Evolutionary conservation across 352 stramenopile genomes (phyloP).

Genomic region (Phytophthora sp.): DNA sequence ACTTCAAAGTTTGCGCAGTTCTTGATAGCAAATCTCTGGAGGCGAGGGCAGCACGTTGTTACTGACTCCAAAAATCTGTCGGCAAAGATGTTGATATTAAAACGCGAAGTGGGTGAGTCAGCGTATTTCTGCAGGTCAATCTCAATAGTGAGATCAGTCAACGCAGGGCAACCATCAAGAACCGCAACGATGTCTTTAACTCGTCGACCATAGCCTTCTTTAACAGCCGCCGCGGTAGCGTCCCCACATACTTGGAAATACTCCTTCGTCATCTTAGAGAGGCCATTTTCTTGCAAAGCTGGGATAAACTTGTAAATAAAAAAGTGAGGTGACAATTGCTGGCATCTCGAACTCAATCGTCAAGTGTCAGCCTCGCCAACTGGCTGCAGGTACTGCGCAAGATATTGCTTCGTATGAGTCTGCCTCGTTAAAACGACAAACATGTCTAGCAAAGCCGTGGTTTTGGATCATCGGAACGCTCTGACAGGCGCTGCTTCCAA

Average conservation of each 20-base stretch:
- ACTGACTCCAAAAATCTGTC: constrained; percentile 31
- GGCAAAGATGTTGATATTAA: constrained; percentile 31
- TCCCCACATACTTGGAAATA: constrained; percentile 25
- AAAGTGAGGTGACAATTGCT: constrained; percentile 7
- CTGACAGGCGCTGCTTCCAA: constrained; percentile 28
- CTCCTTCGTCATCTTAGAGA: constrained; percentile 4
- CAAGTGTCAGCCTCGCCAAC: too few relatives aligned
- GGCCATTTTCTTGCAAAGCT: neutral
- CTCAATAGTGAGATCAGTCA: constrained; percentile 29
- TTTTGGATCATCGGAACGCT: neutral
- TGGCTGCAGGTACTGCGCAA: too few relatives aligned
- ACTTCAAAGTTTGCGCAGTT: constrained; percentile 33
- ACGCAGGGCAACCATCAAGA: constrained; percentile 28
- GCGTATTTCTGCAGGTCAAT: constrained; percentile 39
- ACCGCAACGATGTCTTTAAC: constrained; percentile 20
- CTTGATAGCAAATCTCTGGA: constrained; percentile 29
- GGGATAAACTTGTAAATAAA: neutral
- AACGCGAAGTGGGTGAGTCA: neutral
- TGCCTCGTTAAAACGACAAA: neutral
- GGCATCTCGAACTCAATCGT: too few relatives aligned
- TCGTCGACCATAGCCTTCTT: constrained; percentile 6
- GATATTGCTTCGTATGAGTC: neutral
- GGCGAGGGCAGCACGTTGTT: constrained; percentile 18
- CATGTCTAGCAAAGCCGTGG: constrained; percentile 3
- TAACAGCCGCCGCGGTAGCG: neutral